phyloP scores from a whole-genome alignment of 192 early-diverging fungal species.

The Coemansia sp. region DNA sequence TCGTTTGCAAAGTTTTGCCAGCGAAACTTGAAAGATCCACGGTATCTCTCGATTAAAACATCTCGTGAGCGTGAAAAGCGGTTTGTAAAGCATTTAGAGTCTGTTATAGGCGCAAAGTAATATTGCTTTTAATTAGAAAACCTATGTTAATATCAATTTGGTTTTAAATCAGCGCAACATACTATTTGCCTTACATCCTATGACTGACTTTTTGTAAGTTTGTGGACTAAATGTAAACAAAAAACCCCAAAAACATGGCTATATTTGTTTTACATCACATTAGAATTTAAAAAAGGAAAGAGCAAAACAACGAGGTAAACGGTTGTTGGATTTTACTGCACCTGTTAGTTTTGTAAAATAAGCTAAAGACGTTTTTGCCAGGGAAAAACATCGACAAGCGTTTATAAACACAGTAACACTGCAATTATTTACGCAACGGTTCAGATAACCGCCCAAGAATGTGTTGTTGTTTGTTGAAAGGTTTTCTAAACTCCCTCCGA shows the following conservation, averaged over 20 bases:
- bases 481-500: not conserved
- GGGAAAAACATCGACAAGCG: not conserved
- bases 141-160: not conserved
- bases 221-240: too few species aligned
- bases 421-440: not conserved
- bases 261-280: too few species aligned
- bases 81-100: conserved; percentile 32
- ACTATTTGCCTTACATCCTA: too few species aligned
- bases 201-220: too few species aligned
- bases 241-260: too few species aligned
- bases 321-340: too few species aligned
- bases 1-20: conserved; percentile 51
- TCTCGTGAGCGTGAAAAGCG: conserved; percentile 49
- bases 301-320: too few species aligned
- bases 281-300: too few species aligned
- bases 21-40: conserved; percentile 31
- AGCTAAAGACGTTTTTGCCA: too few species aligned
- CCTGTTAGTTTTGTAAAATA: too few species aligned
- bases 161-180: too few species aligned
- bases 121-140: not conserved
- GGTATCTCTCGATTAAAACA: conserved; percentile 39
- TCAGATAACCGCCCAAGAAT: too few species aligned
- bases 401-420: not conserved
- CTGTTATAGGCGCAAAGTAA: not conserved
- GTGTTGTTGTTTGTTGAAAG: not conserved